These are phyloP conservation scores for Prunus fruticosa DNA, from an alignment of 306 rosid genomes.

Conservation along the genomic window DNA sequence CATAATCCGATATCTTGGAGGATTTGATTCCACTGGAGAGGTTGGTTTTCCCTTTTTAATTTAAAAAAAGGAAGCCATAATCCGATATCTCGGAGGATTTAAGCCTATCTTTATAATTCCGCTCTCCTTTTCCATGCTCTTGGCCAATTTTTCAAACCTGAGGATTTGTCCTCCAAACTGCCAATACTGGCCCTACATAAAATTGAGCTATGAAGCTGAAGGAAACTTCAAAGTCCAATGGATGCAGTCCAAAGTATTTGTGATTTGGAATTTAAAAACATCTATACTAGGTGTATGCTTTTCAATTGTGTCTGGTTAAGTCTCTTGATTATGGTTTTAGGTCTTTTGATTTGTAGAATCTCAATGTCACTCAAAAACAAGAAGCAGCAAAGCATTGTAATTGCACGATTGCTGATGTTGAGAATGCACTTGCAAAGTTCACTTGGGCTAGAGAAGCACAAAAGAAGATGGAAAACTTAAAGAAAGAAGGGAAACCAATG, in stretches of 20 bases:
- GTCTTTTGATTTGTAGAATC: constrained; percentile 53
- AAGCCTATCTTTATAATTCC: constrained; percentile 20
- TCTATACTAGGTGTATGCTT: not conserved
- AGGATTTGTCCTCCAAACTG: not conserved
- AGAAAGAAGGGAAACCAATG: constrained; percentile 89
- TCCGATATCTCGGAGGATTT: constrained; percentile 61
- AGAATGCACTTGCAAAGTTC: constrained; percentile 82
- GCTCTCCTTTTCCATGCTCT: not conserved
- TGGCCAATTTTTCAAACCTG: not conserved
- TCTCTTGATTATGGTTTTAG: constrained; percentile 29
- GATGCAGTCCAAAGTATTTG: not conserved
- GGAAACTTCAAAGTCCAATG: not conserved
- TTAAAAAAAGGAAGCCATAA: constrained; percentile 55
- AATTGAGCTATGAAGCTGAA: not conserved
- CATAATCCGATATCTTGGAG: constrained; percentile 65
- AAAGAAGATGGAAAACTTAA: constrained; percentile 62
- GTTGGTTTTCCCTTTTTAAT: constrained; percentile 31
- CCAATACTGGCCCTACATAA: not conserved
- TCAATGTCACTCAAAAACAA: constrained; percentile 58
- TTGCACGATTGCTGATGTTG: constrained; percentile 76
- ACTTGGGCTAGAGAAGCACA: constrained; percentile 90
- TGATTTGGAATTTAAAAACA: not conserved
- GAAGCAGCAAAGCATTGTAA: constrained; percentile 82
- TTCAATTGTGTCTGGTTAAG: not conserved
- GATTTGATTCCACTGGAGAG: constrained; percentile 74